Conservation (phyloP, 129 eudicot species). For the Dittrichia graveolens region DNA sequence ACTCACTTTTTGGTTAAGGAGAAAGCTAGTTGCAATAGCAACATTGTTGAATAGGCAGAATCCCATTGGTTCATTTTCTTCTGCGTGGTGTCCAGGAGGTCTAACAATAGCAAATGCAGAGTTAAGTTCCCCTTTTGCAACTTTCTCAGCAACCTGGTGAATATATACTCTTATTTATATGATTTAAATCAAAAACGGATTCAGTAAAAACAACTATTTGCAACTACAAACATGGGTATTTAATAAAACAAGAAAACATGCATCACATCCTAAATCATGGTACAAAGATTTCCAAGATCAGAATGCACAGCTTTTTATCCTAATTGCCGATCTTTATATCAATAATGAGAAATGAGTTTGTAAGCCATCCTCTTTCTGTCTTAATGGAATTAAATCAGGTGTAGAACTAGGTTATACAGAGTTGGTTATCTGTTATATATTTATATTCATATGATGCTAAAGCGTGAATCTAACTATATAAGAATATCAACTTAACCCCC, state of each 20-base stretch:
- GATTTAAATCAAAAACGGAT: background rate
- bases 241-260: background rate
- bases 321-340: no score
- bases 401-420: no score
- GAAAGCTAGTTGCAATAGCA: slow-evolving; percentile 78
- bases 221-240: background rate
- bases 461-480: no score
- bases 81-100: slow-evolving; percentile 99
- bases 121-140: slow-evolving; percentile 83
- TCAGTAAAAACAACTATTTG: background rate
- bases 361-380: no score
- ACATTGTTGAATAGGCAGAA: slow-evolving; percentile 87
- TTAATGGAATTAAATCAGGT: no score
- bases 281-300: no score
- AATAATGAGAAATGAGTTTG: no score
- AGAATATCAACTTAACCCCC: background rate
- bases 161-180: background rate
- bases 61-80: slow-evolving; percentile 83
- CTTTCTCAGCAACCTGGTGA: slow-evolving; percentile 77
- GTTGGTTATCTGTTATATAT: no score
- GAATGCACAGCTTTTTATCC: no score
- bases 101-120: slow-evolving; percentile 96
- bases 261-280: background rate
- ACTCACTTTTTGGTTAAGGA: slow-evolving; percentile 79
- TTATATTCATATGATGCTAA: no score